Base-by-base conservation (phyloP, 1,139 yeast genomes). In the Yamadazyma spencermartinsiae region DNA sequence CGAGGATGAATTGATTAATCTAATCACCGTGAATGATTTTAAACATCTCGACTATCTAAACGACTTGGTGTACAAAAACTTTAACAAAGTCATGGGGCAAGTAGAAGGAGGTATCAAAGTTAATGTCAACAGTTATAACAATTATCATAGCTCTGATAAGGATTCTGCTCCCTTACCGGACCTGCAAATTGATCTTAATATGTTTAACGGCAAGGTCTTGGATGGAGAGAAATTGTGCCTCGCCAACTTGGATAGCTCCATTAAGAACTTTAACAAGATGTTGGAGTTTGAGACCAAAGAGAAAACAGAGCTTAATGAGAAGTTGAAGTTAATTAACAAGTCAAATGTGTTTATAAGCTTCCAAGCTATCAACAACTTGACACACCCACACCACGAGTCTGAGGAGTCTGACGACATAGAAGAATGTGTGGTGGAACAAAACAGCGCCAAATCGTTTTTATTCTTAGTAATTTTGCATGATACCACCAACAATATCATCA, bases 171-270 rank as follows among this genome's bases (percentile, higher is more conserved):
- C 6, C 12, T 20, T 12, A 14, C 29, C 17, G 29, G 20, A 14
- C 12, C n/a, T 15, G 4, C 31, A 37, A 20, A 41, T 78, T 25
- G 76, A 78, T 41, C 73, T 90, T 55, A 84, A 84, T 47, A 61
- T 87, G 52, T 87, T 89, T 56, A 68, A 75, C 34, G 97, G 98
- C 7, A 84, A 86, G 46, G 55, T 80, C 3, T 76, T 80, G 34
- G 96, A 87, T 55, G 98, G 95, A n/a, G 94, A 86, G 52, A 90
- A 90, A 58, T 74, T 90, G 44, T 86, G 95, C 33, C 72, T 79
- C 52, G 98, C 97, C 5, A 89, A 88, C 57, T 73, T 90, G 50
- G 96, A 89, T 34, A 80, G 80, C 42, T 79, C 85, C 17, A 74
- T 82, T 45, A 79, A 76, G 53, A 66, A 70, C 42, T 74, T 66